These are phyloP conservation scores for Cyclanthera cordifolia DNA, from an alignment of 306 rosid species.

Conservation along the genomic window DNA sequence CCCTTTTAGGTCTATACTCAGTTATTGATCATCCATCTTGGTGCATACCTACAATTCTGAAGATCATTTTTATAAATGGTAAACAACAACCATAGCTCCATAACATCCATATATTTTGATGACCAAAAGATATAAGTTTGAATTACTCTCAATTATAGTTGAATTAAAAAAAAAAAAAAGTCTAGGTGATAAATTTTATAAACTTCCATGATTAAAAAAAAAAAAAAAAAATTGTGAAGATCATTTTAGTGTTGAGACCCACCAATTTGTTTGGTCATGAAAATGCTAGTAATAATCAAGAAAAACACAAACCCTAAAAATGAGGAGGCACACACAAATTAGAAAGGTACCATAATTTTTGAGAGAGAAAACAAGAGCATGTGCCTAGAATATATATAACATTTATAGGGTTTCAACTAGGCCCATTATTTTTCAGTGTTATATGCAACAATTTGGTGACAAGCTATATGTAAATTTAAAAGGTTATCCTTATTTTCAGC, in stretches of 20 bases:
- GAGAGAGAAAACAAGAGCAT: not conserved
- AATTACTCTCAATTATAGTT: no score
- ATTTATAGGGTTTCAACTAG: constrained; percentile 1
- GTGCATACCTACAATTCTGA: no score
- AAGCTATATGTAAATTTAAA: not conserved
- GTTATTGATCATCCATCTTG: no score
- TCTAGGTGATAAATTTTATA: no score
- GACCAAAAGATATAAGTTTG: no score
- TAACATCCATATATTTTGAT: no score
- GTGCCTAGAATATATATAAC: not conserved
- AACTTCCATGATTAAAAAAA: no score
- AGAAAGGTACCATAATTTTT: constrained; percentile 14
- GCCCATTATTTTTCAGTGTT: constrained; percentile 5
- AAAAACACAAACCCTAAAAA: constrained; percentile 9
- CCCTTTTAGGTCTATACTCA: no score
- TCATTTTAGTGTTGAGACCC: constrained; percentile 8
- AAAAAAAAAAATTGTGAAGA: no score
- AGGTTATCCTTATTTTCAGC: not conserved
- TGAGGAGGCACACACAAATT: constrained; percentile 6
- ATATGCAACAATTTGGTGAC: not conserved
- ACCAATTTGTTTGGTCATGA: not conserved
- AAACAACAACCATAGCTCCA: no score
- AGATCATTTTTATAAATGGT: no score
- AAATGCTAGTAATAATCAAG: not conserved
- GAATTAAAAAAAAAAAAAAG: no score